Base-by-base conservation (phyloP, 306 rosid species). In the Fagus crenata region DNA sequence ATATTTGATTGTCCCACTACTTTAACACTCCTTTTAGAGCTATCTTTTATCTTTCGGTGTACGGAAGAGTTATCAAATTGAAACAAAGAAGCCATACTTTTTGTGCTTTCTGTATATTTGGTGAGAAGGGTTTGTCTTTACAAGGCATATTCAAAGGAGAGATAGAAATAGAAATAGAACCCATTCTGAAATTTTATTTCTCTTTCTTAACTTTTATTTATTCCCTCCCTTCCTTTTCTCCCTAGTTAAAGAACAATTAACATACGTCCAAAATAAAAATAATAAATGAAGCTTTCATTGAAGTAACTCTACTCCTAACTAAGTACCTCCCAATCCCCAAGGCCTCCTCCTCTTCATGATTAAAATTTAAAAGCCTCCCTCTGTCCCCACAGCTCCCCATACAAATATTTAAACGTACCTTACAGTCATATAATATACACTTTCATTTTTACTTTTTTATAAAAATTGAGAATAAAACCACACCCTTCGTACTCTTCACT, bases 401-500 rank as follows among this genome's bases (percentile, higher is more conserved):
- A 22, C 28, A 22, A 22, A 22, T 22, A 22, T 22, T 22, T 22
- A 22, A 22, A 22, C 28, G 28, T 22, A 22, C 0, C 28, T 22
- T 46, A 46, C 51, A 8, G 51, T 14, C 51, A 46, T 9, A 9
- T 9, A 46, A 4, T 9, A 9, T 22, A 22, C 28, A 22, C 28
- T 22, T 22, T 22, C 28, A 22, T 22, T 22, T 22, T 32, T 11
- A 1, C 15, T 1, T 37, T 40, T 65, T 31, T 22, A 73, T 37
- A 1, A 40, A 53, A 54, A 15, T 40, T 54, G n/a, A 3, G 65
- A 61, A 77, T 73, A 72, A 58, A 61, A 61, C 59, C 79, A 68
- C 84, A 36, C 74, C 1, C 74, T 33, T 7, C 31, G 3, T 18
- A 22, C 53, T 18, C 17, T n/a, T 3, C 13, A 42, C 69, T 76